Evolutionary conservation across 208 protist genomes (phyloP).

Genomic region (Blastocrithidia nonstop): DNA sequence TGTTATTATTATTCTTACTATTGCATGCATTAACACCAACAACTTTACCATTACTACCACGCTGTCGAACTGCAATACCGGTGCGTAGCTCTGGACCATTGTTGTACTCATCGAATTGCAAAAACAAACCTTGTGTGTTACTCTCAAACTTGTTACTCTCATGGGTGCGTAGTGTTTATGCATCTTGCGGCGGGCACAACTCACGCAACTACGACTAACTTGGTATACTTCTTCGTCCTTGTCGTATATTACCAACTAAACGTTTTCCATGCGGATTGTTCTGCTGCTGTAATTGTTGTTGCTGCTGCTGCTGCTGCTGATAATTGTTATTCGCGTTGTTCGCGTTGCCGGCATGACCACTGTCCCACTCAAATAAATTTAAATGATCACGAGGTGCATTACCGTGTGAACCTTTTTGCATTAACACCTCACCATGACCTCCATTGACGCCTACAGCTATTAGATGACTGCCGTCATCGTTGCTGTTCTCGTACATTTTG

Average conservation of each 20-base stretch:
- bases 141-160: slow-evolving; percentile 38
- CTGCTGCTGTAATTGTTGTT: neutral
- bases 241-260: no score
- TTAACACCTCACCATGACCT: slow-evolving; percentile 6
- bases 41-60: neutral
- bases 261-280: neutral
- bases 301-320: neutral
- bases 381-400: slow-evolving; percentile 28
- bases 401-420: no score
- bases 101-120: slow-evolving; percentile 39
- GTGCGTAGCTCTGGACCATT: no score
- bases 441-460: slow-evolving; percentile 2
- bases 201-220: no score
- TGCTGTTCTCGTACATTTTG: slow-evolving; percentile 18
- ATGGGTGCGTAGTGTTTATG: slow-evolving; percentile 10
- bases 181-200: no score
- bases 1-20: no score
- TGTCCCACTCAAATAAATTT: slow-evolving; percentile 70
- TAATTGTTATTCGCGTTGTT: neutral
- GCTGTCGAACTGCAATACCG: no score
- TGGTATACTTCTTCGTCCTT: no score
- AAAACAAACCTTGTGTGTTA: slow-evolving; percentile 31
- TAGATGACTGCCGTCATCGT: slow-evolving; percentile 12
- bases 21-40: neutral
- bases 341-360: neutral